Conservation (phyloP, 129 eudicot genomes). For the Escallonia rubra region DNA sequence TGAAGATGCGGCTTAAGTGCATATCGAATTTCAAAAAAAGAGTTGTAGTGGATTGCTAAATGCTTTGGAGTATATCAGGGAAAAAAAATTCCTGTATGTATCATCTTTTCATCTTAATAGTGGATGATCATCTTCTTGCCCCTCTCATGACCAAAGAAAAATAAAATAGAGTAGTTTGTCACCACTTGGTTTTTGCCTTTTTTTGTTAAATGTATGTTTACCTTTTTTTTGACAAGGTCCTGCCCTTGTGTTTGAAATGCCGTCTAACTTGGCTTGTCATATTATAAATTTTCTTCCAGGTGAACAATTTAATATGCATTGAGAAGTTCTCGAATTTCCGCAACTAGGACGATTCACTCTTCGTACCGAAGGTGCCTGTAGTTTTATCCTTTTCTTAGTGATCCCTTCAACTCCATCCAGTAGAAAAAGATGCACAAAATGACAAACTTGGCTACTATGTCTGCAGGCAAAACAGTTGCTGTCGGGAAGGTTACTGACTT, state of each 20-base stretch:
- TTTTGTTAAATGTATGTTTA: background rate
- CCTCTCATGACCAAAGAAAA: too few species aligned
- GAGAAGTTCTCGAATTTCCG: conserved; percentile 73
- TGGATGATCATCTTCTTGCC: too few species aligned
- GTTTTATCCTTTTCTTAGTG: background rate
- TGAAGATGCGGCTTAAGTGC: too few species aligned
- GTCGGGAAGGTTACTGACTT: conserved; percentile 64
- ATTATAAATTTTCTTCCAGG: conserved; percentile 25
- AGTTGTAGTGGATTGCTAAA: too few species aligned
- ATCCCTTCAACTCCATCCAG: background rate
- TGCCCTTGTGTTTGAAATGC: background rate
- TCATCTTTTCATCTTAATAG: too few species aligned
- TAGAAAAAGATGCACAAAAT: too few species aligned
- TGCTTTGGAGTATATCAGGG: too few species aligned
- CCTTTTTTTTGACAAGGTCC: background rate
- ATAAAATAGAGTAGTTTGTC: background rate
- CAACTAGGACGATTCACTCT: conserved; percentile 88
- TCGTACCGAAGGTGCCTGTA: conserved; percentile 68
- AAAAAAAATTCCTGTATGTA: too few species aligned
- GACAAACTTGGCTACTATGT: background rate
- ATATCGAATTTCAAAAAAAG: too few species aligned
- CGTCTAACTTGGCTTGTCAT: too few species aligned
- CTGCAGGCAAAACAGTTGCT: conserved; percentile 77
- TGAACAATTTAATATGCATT: conserved; percentile 63
- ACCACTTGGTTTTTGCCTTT: background rate